These are phyloP conservation scores for Glebionis coronaria DNA, from an alignment of 129 eudicot genomes.

Conservation along the genomic window DNA sequence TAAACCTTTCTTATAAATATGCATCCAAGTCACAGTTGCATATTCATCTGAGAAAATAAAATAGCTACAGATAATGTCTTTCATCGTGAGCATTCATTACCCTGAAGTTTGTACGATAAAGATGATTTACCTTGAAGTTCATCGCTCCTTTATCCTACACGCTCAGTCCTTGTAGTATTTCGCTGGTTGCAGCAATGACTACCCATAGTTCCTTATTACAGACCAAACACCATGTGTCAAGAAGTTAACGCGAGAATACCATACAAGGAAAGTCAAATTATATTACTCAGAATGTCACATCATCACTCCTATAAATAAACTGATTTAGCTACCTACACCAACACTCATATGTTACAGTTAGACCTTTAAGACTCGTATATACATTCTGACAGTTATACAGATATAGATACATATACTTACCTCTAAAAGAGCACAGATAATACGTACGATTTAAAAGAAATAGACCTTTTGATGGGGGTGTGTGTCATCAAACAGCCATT, in stretches of 20 bases:
- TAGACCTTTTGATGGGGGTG: constrained; percentile 26
- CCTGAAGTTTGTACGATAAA: too few relatives aligned
- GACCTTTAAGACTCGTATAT: neutral
- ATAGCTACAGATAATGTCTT: too few relatives aligned
- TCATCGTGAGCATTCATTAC: too few relatives aligned
- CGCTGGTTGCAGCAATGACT: too few relatives aligned
- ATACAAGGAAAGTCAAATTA: neutral
- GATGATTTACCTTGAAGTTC: too few relatives aligned
- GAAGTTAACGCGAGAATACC: too few relatives aligned
- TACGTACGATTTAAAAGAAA: constrained; percentile 21
- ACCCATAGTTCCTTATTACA: too few relatives aligned
- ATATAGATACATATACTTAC: neutral
- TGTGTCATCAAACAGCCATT: too few relatives aligned
- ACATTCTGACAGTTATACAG: neutral
- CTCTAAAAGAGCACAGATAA: constrained; percentile 28
- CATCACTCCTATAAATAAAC: constrained; percentile 17
- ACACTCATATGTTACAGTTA: constrained; percentile 5
- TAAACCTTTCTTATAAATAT: neutral
- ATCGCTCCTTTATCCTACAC: too few relatives aligned
- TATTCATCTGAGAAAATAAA: neutral
- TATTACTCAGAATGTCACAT: neutral
- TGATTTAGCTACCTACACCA: constrained; percentile 19
- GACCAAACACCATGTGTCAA: too few relatives aligned
- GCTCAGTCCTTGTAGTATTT: too few relatives aligned
- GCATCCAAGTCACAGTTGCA: constrained; percentile 4